Evolutionary conservation across 352 stramenopile genomes (phyloP).

Genomic region (Aphanomyces invadans): DNA sequence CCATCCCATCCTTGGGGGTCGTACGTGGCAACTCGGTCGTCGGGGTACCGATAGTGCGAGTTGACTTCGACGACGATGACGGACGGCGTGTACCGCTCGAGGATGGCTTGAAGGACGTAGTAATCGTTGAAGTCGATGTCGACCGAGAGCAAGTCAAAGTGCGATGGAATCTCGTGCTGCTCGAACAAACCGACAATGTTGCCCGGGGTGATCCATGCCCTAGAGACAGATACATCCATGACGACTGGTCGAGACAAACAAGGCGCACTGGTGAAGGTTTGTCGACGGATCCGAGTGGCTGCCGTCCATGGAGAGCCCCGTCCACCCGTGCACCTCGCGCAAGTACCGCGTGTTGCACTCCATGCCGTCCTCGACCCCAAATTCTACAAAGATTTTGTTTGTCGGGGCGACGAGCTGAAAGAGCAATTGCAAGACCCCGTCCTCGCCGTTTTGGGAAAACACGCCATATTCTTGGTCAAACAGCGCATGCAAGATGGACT

Average conservation of each 20-base stretch:
- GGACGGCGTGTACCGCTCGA: slow-evolving; percentile 39
- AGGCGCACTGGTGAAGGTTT: slow-evolving; percentile 33
- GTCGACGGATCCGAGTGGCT: slow-evolving; percentile 36
- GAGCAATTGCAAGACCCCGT: slow-evolving; percentile 50
- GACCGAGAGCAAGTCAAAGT: slow-evolving; percentile 58
- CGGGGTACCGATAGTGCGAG: slow-evolving; percentile 39
- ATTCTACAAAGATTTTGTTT: slow-evolving; percentile 48
- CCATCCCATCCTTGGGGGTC: slow-evolving; percentile 40
- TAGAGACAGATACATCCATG: not conserved
- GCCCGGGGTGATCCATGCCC: slow-evolving; percentile 48
- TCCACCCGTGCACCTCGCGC: slow-evolving; percentile 43
- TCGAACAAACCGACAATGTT: slow-evolving; percentile 54
- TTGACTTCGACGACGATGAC: slow-evolving; percentile 63
- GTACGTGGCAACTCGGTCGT: slow-evolving; percentile 45
- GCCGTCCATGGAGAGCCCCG: slow-evolving; percentile 54
- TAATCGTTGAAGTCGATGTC: slow-evolving; percentile 77
- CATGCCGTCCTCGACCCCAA: slow-evolving; percentile 44
- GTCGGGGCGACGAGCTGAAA: slow-evolving; percentile 39
- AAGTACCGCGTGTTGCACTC: slow-evolving; percentile 60
- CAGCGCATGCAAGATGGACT: slow-evolving; percentile 16
- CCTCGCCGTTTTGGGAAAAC: slow-evolving; percentile 65
- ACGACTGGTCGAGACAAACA: not conserved
- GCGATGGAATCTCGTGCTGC: slow-evolving; percentile 35
- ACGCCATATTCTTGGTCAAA: slow-evolving; percentile 57
- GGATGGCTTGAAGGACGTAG: slow-evolving; percentile 52